Evolutionary conservation across 73 alveolate genomes (phyloP).

Genomic region (Paramecium sexaurelia): DNA sequence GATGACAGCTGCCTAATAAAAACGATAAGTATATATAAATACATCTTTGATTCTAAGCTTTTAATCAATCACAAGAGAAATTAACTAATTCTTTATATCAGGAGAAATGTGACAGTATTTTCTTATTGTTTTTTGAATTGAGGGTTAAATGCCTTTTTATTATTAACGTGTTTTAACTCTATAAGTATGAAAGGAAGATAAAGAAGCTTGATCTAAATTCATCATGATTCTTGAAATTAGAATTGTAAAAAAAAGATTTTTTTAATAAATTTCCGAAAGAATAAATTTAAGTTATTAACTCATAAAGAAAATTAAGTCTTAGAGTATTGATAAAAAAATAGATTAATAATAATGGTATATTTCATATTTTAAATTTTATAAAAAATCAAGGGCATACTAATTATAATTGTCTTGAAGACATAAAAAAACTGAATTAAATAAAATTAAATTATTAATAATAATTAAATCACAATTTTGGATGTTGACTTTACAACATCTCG

Average conservation of each 20-base stretch:
- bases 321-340: not conserved
- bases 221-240: not conserved
- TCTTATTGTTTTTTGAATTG: conserved; percentile 24
- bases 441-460: not conserved
- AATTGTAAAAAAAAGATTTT: not conserved
- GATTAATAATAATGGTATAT: too few relatives aligned
- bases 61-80: not conserved
- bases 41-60: conserved; percentile 42
- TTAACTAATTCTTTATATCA: not conserved
- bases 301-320: not conserved
- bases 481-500: not conserved
- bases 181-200: not conserved
- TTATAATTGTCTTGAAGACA: not conserved
- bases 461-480: not conserved
- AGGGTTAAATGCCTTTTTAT: not conserved
- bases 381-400: not conserved
- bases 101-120: conserved; percentile 39
- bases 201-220: not conserved
- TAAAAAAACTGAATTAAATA: not conserved
- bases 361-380: not conserved
- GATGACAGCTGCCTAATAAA: not conserved
- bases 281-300: not conserved
- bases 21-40: not conserved
- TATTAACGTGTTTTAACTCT: conserved; percentile 29
- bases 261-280: not conserved